Evolutionary conservation across 169 alveolate species (phyloP), one percentile per base, ranked within the genome.

Genomic region (Theileria sp.): DNA sequence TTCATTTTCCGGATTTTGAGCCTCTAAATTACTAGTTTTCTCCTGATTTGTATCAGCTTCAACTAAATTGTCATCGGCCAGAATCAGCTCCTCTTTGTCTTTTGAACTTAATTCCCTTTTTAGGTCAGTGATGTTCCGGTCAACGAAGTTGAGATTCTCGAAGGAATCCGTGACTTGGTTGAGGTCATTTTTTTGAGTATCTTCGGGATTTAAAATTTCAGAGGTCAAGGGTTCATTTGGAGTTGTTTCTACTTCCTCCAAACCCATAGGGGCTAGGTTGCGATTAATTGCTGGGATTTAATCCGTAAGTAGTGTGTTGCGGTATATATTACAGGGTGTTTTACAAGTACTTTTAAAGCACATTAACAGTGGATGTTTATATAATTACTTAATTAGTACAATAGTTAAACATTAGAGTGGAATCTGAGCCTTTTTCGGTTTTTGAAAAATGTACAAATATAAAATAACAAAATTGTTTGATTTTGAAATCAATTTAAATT

Each of bases 141-240:
- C 67, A 9, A 58, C 67, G 32, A 58, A 58, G 67, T 58, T 58
- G 28, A 58, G 32, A 25, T 58, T 25, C 67, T 58, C 67, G 32
- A 58, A 58, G 28, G 67, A 58, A 25, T 58, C 34, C 13, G 67
- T 0, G 67, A 58, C 15, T 19, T 58, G 28, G 10, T 13, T n/a
- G 36, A 58, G 1, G 0, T 58, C 67, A 17, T 58, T 58, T 58
- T 58, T 19, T 19, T 6, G 28, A 17, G 67, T 1, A 7, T 58
- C 67, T 19, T 58, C 67, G 32, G 28, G 36, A 58, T 15, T 58
- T 58, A 58, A 17, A 19, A 25, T 25, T 58, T 58, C 67, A 21
- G 67, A 19, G 5, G 67, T 1, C 36, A 58, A 30, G 28, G 67
- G 67, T 58, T 58, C 26, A 25, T 58, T 58, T 58, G 67, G 28